Conservation (phyloP, 2,329 filamentous ascomycete genomes). For the Trichophyton rubrum region DNA sequence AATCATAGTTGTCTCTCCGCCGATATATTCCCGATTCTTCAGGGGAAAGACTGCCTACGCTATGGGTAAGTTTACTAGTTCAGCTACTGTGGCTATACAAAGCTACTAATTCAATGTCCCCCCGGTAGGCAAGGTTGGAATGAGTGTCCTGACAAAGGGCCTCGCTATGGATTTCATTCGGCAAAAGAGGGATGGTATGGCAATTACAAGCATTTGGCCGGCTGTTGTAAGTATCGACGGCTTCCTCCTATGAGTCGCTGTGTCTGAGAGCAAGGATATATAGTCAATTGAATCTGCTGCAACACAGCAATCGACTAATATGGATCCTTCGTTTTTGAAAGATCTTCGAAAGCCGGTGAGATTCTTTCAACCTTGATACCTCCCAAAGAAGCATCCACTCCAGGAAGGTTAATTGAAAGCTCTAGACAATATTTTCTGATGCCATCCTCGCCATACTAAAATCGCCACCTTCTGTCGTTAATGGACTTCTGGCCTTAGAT, state of each 20-base stretch:
- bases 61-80: slow-evolving; percentile 31
- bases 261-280: background rate
- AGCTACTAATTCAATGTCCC: background rate
- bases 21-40: slow-evolving; percentile 77
- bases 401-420: background rate
- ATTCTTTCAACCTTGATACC: background rate
- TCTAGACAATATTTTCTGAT: slow-evolving; percentile 60
- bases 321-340: slow-evolving; percentile 23
- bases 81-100: background rate
- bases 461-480: slow-evolving; percentile 49
- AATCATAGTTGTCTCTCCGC: slow-evolving; percentile 68
- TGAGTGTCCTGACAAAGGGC: slow-evolving; percentile 71
- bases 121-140: slow-evolving; percentile 54
- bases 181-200: slow-evolving; percentile 54
- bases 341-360: slow-evolving; percentile 52
- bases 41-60: slow-evolving; percentile 77
- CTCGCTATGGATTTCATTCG: slow-evolving; percentile 69
- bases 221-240: slow-evolving; percentile 45
- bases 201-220: slow-evolving; percentile 72
- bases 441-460: slow-evolving; percentile 61
- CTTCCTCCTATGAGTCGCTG: background rate
- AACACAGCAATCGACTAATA: slow-evolving; percentile 2
- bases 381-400: background rate
- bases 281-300: slow-evolving; percentile 10
- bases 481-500: slow-evolving; percentile 60